phyloP scores from a whole-genome alignment of 2,329 filamentous ascomycete species.

The Sclerotinia nivalis region DNA sequence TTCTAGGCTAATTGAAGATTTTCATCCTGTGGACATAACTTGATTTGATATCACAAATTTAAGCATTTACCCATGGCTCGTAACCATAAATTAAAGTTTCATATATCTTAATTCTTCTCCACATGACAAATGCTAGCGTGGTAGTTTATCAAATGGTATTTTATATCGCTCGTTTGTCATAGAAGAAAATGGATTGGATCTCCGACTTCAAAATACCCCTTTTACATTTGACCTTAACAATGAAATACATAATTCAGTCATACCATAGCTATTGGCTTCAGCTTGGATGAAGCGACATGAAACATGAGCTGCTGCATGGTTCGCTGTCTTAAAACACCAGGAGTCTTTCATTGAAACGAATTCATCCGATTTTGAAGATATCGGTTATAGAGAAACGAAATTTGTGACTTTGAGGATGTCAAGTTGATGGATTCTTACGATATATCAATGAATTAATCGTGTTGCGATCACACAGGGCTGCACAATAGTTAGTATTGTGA shows the following conservation, averaged over 20 bases:
- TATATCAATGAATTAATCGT: background rate
- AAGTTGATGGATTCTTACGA: background rate
- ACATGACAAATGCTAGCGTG: background rate
- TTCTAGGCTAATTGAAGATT: background rate
- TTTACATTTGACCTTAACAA: background rate
- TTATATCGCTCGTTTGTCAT: background rate
- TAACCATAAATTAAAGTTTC: conserved; percentile 8
- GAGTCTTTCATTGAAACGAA: background rate
- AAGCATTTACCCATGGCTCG: background rate
- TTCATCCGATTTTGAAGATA: conserved; percentile 2
- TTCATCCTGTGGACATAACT: background rate
- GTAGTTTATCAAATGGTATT: background rate
- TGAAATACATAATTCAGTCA: background rate
- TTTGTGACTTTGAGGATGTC: background rate
- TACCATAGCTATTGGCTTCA: background rate
- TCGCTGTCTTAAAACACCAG: conserved; percentile 3
- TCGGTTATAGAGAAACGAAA: background rate
- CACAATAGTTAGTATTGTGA: background rate
- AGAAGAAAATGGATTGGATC: background rate
- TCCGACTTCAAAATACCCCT: background rate
- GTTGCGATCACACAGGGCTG: background rate
- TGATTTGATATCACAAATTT: background rate
- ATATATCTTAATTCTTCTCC: conserved; percentile 2
- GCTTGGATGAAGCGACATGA: background rate
- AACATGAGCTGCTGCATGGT: conserved; percentile 4